phyloP scores from a whole-genome alignment of 1,284 basidiomycete species.

The Malassezia sp. region DNA sequence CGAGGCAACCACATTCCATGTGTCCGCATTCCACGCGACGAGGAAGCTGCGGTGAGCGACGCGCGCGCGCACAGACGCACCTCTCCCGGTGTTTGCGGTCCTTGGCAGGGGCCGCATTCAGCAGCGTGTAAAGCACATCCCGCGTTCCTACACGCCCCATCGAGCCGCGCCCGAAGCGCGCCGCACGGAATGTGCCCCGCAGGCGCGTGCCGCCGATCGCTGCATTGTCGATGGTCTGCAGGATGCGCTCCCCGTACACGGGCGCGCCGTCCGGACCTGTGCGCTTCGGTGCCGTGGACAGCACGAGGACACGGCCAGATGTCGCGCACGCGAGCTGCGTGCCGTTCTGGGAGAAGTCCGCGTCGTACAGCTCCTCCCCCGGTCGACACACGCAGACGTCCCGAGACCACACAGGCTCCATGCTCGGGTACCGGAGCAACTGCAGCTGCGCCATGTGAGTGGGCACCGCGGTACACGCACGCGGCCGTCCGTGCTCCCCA shows the following conservation, averaged over 20 bases:
- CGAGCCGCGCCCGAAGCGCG: slow-evolving; percentile 16
- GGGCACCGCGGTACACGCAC: neutral
- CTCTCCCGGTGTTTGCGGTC: no score
- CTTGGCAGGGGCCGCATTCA: slow-evolving; percentile 19
- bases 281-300: slow-evolving; percentile 22
- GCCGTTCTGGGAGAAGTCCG: slow-evolving; percentile 37
- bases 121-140: slow-evolving; percentile 13
- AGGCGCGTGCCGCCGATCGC: slow-evolving; percentile 1
- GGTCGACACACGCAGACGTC: slow-evolving; percentile 13
- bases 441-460: slow-evolving; percentile 17
- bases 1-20: slow-evolving; percentile 32
- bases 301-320: slow-evolving; percentile 26
- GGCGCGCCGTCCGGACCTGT: slow-evolving; percentile 7
- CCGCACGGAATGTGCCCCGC: slow-evolving; percentile 24
- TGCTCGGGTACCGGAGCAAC: slow-evolving; percentile 32
- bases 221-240: slow-evolving; percentile 8
- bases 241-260: neutral
- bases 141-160: neutral
- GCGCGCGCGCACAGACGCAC: no score
- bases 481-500: slow-evolving; percentile 31
- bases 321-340: slow-evolving; percentile 34
- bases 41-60: slow-evolving; percentile 39
- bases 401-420: slow-evolving; percentile 23
- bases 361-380: slow-evolving; percentile 38
- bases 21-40: slow-evolving; percentile 37